Percentiles rank a stretch among this genome's conserved stretches.
These are phyloP conservation scores for Xylaria sp. DNA, from an alignment of 2,329 filamentous ascomycete genomes.

Conservation along the genomic window DNA sequence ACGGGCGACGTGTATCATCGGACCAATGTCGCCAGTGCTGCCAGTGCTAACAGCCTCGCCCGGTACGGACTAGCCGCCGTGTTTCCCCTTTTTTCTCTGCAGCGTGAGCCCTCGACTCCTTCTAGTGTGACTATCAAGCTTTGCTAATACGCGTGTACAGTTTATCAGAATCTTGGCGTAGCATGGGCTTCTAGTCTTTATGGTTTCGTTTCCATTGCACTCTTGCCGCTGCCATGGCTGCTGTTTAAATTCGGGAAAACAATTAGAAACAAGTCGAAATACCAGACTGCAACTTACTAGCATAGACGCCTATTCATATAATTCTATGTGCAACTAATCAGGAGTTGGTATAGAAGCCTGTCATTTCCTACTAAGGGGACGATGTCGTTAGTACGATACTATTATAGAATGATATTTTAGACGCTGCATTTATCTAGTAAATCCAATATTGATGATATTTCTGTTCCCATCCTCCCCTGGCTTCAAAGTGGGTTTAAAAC, in stretches of 20 bases:
- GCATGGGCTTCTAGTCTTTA: slow-evolving; percentile 61
- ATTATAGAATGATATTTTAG: background rate
- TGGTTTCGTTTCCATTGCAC: slow-evolving; percentile 58
- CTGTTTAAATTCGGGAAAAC: slow-evolving; percentile 61
- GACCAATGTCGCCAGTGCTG: slow-evolving; percentile 66
- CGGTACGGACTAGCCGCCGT: slow-evolving; percentile 66
- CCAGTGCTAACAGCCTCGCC: slow-evolving; percentile 68
- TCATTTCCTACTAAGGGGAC: too few relatives aligned
- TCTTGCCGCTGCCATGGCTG: slow-evolving; percentile 65
- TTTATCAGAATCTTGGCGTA: slow-evolving; percentile 59
- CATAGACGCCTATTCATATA: background rate
- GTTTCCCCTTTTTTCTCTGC: slow-evolving; percentile 71
- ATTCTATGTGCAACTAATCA: too few relatives aligned
- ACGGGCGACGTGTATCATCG: slow-evolving; percentile 67
- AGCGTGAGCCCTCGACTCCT: slow-evolving; percentile 56
- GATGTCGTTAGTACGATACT: too few relatives aligned
- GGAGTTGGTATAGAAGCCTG: too few relatives aligned
- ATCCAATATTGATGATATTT: too few relatives aligned
- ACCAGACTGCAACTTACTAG: slow-evolving; percentile 51
- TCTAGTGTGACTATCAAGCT: fast-evolving
- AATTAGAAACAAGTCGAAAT: slow-evolving; percentile 55
- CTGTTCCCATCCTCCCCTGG: too few relatives aligned
- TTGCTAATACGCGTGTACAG: slow-evolving; percentile 43
- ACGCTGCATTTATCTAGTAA: too few relatives aligned
- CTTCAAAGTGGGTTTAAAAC: too few relatives aligned